Conservation (phyloP, 371 early-diverging fungal genomes). For the Mortierella sp. region DNA sequence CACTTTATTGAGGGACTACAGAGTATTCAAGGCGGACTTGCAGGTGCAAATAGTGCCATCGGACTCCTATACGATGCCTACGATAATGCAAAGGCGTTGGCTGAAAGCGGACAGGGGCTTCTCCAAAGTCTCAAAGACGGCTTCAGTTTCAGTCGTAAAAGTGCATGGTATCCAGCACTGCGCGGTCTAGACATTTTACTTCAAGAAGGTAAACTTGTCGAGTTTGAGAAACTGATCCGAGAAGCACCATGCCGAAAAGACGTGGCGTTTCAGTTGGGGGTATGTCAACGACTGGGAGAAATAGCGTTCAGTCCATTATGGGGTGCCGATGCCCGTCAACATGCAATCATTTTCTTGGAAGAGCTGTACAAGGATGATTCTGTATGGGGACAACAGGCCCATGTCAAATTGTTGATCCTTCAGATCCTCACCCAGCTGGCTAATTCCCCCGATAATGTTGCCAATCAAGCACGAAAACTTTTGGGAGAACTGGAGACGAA, state of each 20-base stretch:
- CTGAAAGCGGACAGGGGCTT: conserved; percentile 9
- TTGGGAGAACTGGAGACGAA: too few species aligned
- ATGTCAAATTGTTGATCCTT: conserved; percentile 11
- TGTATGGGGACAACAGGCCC: conserved; percentile 6
- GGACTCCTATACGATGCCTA: not conserved
- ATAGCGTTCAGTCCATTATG: conserved; percentile 5
- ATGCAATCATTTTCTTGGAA: conserved; percentile 9
- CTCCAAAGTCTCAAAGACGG: not conserved
- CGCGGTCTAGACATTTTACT: not conserved
- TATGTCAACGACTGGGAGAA: conserved; percentile 4
- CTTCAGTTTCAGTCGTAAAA: too few species aligned
- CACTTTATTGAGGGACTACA: conserved; percentile 3
- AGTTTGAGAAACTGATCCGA: conserved; percentile 9
- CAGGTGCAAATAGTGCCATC: not conserved
- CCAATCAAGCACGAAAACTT: not conserved
- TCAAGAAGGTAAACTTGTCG: conserved; percentile 10
- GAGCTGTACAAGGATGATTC: conserved; percentile 19
- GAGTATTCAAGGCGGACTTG: conserved; percentile 2
- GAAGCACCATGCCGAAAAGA: too few species aligned
- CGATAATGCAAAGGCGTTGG: not conserved
- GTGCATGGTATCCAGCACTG: too few species aligned
- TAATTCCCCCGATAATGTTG: too few species aligned
- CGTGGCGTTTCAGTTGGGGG: too few species aligned
- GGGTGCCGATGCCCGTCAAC: conserved; percentile 5
- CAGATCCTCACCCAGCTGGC: conserved; percentile 2